Percentiles rank a stretch among this genome's conserved stretches.
Conservation (phyloP, 2,329 filamentous ascomycete species). For the Penicillium sclerotigenum region DNA sequence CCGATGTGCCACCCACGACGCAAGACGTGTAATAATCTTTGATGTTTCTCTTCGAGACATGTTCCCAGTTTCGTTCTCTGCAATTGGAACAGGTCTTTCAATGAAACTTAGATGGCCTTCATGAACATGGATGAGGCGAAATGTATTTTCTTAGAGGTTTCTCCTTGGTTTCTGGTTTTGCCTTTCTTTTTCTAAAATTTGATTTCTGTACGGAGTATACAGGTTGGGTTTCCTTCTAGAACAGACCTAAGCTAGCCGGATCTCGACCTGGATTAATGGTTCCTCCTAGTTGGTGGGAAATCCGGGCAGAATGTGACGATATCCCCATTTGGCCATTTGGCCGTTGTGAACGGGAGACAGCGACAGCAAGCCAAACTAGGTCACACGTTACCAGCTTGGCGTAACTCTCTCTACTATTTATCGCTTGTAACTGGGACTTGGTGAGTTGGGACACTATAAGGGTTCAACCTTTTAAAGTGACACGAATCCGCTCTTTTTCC, state of each 20-base stretch:
- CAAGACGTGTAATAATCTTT: conserved; percentile 5
- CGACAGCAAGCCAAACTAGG: no score
- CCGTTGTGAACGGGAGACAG: background rate
- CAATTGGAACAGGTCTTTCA: background rate
- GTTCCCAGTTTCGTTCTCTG: background rate
- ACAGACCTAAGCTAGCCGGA: background rate
- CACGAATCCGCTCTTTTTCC: no score
- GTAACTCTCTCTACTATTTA: no score
- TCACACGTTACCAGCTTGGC: no score
- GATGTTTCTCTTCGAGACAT: background rate
- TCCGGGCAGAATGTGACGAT: background rate
- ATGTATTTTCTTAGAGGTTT: conserved; percentile 10
- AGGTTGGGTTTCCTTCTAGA: conserved; percentile 5
- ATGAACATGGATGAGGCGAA: conserved; percentile 30
- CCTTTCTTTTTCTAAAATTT: conserved; percentile 2
- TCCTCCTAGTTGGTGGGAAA: background rate
- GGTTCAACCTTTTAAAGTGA: no score
- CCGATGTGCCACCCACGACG: background rate
- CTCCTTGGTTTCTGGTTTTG: conserved; percentile 8
- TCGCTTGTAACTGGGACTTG: no score
- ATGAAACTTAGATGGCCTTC: conserved; percentile 25
- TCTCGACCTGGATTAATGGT: background rate
- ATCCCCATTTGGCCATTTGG: background rate
- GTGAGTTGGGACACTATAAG: no score
- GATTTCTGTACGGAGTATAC: background rate